Evolutionary conservation across 2,329 filamentous ascomycete species (phyloP), one percentile per base, ranked within the genome.

Genomic region (Colletotrichum sp.): DNA sequence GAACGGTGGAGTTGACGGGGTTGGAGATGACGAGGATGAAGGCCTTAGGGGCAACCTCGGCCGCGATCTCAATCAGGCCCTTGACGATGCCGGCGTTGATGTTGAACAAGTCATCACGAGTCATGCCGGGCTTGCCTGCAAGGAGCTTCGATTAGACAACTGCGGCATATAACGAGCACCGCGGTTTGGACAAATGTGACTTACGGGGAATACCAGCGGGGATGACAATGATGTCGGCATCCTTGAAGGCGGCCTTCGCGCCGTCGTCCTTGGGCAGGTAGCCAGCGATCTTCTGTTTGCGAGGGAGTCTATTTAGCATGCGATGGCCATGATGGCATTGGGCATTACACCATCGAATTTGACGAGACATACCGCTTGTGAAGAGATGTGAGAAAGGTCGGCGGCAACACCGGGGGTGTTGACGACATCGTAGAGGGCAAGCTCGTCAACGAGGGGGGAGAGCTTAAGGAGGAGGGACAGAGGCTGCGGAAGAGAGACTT

Each of bases 51-150:
- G 93, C 93, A 83, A 94, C 92, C 85, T 98, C 93, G 81, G 96
- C 96, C 82, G 95, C 92, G 69, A 94, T 93, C 90, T 98, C 94
- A 81, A 98, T 94, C 80, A 99, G 91, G 81, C 95, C 96, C 88
- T 97, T 95, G 84, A 99, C 97, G 84, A 99, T 99, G 82, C 96
- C 95, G 77, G 97, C 97, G 86, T 99, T 99, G 91, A 98, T 98
- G 90, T 98, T 98, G 94, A 99, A 99, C 76, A 99, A 95, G 85
- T 99, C 97, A 83, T 99, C 97, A 89, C 97, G 96, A 87, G 95
- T 98, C 97, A 99, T 99, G 83, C 97, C 97, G 82, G 97, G 97
- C 92, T 99, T 99, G 88, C 96, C 96, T 98, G 79, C 75, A 75
- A 57, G 24, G 57, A 18, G 68, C 32, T 82, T 15, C 13, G 24